phyloP scores from a whole-genome alignment of 768 basidiomycete genomes.

The Tricholoma flavovirens region DNA sequence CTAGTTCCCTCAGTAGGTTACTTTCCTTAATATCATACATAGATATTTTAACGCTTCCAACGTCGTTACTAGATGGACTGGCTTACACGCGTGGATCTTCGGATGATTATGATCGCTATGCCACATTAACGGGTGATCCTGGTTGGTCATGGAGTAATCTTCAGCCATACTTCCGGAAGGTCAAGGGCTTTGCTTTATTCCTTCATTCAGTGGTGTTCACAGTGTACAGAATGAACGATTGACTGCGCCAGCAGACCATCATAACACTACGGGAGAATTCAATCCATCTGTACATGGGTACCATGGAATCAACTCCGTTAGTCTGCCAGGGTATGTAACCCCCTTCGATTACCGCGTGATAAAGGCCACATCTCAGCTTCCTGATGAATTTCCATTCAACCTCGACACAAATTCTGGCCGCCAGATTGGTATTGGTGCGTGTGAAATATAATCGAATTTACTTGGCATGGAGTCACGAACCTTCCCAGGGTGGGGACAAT shows the following conservation, averaged over 20 bases:
- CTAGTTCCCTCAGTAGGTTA: constrained; percentile 22
- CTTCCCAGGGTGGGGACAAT: constrained; percentile 12
- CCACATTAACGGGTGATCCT: constrained; percentile 17
- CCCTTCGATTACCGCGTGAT: constrained; percentile 29
- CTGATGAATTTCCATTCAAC: constrained; percentile 34
- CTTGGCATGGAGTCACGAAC: constrained; percentile 10
- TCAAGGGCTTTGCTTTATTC: not conserved
- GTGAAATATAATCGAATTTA: constrained; percentile 1
- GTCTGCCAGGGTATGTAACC: constrained; percentile 18
- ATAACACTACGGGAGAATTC: constrained; percentile 27
- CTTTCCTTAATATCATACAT: not conserved
- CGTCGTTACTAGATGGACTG: constrained; percentile 14
- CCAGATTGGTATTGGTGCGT: constrained; percentile 35
- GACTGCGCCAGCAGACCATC: constrained; percentile 23
- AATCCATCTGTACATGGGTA: constrained; percentile 24
- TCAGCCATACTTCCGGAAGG: constrained; percentile 17
- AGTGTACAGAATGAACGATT: constrained; percentile 22
- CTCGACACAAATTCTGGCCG: constrained; percentile 38
- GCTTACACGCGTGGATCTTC: constrained; percentile 20
- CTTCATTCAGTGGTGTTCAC: not conserved
- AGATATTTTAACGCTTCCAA: not conserved
- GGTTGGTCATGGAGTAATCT: constrained; percentile 26
- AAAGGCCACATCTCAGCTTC: constrained; percentile 26
- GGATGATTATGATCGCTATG: constrained; percentile 24
- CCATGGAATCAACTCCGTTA: constrained; percentile 23